These are phyloP conservation scores for Limonium bicolor DNA, from an alignment of 148 eudicot species.

Conservation along the genomic window DNA sequence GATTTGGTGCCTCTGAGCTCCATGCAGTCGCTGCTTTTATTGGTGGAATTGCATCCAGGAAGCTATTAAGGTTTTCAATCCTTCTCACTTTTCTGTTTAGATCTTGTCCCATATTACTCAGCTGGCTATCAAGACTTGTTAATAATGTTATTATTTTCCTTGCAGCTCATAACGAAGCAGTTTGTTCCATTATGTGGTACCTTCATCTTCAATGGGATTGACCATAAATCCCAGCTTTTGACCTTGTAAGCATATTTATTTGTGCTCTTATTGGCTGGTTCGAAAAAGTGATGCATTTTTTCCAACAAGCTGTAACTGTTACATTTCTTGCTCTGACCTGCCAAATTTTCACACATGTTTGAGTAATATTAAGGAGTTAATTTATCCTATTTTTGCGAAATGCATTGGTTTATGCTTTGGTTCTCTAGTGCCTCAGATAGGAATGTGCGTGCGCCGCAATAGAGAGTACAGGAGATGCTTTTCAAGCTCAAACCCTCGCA, in stretches of 20 bases:
- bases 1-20: constrained; percentile 89
- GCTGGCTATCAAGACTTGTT: neutral
- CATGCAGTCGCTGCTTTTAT: constrained; percentile 85
- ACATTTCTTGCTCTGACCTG: no score
- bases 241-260: constrained; percentile 15
- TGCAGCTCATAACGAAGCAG: constrained; percentile 82
- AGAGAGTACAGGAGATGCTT: no score
- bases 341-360: no score
- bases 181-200: constrained; percentile 83
- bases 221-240: constrained; percentile 82
- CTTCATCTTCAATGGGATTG: constrained; percentile 81
- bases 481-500: no score
- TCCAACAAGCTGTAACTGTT: no score
- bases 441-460: no score
- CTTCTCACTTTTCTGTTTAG: neutral
- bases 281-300: no score
- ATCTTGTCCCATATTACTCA: neutral
- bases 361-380: no score
- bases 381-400: no score
- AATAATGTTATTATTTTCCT: neutral
- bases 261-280: no score
- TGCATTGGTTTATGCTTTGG: no score
- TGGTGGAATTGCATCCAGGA: constrained; percentile 96
- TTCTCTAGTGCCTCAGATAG: no score
- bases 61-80: constrained; percentile 57